Evolutionary conservation across 352 stramenopile species (phyloP).

Genomic region (Thalassiosira exigua): DNA sequence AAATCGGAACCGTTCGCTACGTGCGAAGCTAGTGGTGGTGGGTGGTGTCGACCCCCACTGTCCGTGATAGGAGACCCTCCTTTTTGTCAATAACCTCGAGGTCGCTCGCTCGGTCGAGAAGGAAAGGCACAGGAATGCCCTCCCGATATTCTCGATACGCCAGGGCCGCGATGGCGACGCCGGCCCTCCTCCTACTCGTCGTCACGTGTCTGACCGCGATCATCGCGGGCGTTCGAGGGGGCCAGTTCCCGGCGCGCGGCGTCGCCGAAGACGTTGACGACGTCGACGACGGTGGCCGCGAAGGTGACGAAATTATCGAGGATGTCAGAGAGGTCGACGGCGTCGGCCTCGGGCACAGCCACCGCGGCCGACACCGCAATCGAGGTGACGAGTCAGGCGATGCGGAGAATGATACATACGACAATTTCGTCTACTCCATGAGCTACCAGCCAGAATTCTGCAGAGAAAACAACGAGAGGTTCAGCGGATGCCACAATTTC

Average conservation of each 20-base stretch:
- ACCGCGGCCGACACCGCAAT: background rate
- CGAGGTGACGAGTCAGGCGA: background rate
- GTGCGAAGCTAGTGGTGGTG: too few species aligned
- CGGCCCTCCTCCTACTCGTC: slow-evolving; percentile 8
- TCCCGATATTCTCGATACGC: background rate
- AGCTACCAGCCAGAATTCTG: slow-evolving; percentile 91
- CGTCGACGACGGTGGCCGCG: background rate
- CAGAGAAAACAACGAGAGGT: slow-evolving; percentile 69
- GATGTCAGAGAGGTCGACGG: background rate
- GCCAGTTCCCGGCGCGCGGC: background rate
- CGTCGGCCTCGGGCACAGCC: background rate
- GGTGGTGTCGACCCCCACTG: too few species aligned
- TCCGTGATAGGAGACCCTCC: too few species aligned
- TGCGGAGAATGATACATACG: slow-evolving; percentile 19
- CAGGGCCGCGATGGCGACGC: slow-evolving; percentile 11
- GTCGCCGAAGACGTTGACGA: background rate
- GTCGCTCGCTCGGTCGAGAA: too few species aligned
- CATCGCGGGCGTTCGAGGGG: background rate
- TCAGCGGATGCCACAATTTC: slow-evolving; percentile 83
- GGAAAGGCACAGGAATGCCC: too few species aligned
- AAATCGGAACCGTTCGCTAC: too few species aligned
- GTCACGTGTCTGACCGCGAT: slow-evolving; percentile 4
- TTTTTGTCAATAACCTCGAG: too few species aligned
- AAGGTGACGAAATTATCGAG: too few species aligned
- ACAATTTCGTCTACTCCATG: slow-evolving; percentile 91